Conservation (phyloP, 2,329 filamentous ascomycete genomes). For the Calonectria leucothoes region DNA sequence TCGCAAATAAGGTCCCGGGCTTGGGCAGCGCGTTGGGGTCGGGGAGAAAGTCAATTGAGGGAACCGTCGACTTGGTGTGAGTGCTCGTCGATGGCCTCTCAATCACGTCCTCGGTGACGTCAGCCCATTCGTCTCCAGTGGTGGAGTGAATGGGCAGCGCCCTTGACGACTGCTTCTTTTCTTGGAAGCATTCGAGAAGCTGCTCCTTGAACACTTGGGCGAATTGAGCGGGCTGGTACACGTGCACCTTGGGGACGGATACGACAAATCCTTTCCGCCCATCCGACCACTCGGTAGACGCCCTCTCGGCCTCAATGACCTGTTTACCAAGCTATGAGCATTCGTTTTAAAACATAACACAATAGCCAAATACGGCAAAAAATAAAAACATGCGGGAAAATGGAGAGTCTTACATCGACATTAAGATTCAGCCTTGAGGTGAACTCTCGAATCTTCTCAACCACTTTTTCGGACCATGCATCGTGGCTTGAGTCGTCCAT, state of each 20-base stretch:
- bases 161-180: constrained; percentile 25
- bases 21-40: constrained; percentile 53
- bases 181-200: constrained; percentile 51
- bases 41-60: constrained; percentile 50
- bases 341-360: background rate
- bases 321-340: constrained; percentile 5
- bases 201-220: constrained; percentile 49
- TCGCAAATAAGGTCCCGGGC: constrained; percentile 60
- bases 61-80: background rate
- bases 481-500: constrained; percentile 54
- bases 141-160: constrained; percentile 33
- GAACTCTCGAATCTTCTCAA: constrained; percentile 47
- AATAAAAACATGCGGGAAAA: background rate
- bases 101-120: constrained; percentile 47
- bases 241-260: constrained; percentile 47
- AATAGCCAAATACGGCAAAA: background rate
- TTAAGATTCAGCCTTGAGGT: constrained; percentile 46
- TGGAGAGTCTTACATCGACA: constrained; percentile 47
- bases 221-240: constrained; percentile 48
- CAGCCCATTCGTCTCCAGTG: constrained; percentile 57
- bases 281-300: constrained; percentile 52
- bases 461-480: constrained; percentile 55
- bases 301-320: constrained; percentile 39
- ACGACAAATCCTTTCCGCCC: constrained; percentile 53
- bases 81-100: constrained; percentile 14